These are phyloP conservation scores for Tolypocladium inflatum DNA, from an alignment of 2,329 filamentous ascomycete genomes.

Conservation along the genomic window DNA sequence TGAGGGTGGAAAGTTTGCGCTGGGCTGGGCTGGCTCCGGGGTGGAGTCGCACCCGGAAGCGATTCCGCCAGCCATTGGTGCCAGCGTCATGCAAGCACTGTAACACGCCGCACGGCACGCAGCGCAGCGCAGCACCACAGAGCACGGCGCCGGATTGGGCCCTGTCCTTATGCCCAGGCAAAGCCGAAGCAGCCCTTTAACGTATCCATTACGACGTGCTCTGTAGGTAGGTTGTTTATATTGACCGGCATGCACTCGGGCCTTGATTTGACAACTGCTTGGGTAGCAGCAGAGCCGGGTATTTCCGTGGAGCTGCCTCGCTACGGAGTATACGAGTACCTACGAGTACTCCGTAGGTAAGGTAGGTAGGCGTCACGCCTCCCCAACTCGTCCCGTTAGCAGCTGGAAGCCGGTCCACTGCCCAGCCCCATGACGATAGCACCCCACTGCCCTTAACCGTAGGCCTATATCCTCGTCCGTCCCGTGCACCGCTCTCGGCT, in stretches of 20 bases:
- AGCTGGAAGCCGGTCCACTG: neutral
- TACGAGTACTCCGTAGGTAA: too few relatives aligned
- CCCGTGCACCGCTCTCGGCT: slow-evolving; percentile 1
- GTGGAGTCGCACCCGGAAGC: neutral
- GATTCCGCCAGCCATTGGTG: neutral
- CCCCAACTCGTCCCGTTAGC: neutral
- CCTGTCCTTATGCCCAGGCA: neutral
- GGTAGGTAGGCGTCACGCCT: neutral
- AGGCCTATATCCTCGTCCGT: neutral
- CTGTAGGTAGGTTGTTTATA: neutral
- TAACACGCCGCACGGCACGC: neutral
- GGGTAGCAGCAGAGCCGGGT: neutral
- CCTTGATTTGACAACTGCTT: neutral
- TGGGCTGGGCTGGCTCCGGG: neutral
- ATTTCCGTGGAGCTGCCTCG: neutral
- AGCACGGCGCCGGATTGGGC: too few relatives aligned
- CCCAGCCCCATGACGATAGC: neutral
- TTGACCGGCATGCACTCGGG: neutral
- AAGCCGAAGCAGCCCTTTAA: neutral
- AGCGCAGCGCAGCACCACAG: neutral
- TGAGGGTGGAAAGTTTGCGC: neutral
- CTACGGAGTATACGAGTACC: too few relatives aligned
- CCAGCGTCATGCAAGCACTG: neutral
- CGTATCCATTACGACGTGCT: neutral
- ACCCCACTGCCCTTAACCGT: neutral